These are phyloP conservation scores for Cyberlindnera amylophila DNA, from an alignment of 805 yeast species.

Conservation along the genomic window DNA sequence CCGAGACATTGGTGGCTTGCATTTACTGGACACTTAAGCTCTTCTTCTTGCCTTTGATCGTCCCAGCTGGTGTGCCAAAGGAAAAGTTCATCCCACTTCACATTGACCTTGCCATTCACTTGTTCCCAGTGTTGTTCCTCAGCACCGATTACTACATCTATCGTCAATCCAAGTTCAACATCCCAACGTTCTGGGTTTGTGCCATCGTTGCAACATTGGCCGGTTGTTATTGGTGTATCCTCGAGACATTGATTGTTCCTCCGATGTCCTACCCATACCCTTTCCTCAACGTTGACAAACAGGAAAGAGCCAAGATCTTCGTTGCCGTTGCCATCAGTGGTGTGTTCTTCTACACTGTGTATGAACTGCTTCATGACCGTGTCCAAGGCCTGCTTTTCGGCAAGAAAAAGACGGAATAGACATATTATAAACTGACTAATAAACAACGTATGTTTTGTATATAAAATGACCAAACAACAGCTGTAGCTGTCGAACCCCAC, in stretches of 20 bases:
- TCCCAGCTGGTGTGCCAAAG: conserved; percentile 28
- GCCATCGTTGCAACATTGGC: conserved; percentile 40
- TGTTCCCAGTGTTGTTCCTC: conserved; percentile 53
- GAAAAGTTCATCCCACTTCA: conserved; percentile 40
- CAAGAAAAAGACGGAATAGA: conserved; percentile 6
- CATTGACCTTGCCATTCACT: conserved; percentile 57
- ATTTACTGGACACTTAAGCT: conserved; percentile 70
- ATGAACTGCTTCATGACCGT: conserved; percentile 29
- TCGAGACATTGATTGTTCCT: conserved; percentile 45
- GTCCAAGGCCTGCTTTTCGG: conserved; percentile 8
- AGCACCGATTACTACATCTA: conserved; percentile 50
- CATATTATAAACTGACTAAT: neutral
- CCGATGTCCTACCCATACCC: conserved; percentile 62
- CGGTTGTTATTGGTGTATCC: conserved; percentile 48
- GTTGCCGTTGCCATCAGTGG: conserved; percentile 38
- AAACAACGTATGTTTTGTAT: neutral
- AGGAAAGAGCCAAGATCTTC: conserved; percentile 46
- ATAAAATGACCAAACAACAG: no score
- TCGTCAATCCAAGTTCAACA: conserved; percentile 41
- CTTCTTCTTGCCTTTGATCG: conserved; percentile 46
- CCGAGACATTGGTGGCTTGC: conserved; percentile 57
- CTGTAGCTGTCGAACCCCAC: no score
- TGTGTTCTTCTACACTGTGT: conserved; percentile 28
- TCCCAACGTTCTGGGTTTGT: conserved; percentile 31
- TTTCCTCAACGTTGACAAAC: conserved; percentile 52